These are phyloP conservation scores for Candida insectalens DNA, from an alignment of 805 yeast species.

Conservation along the genomic window DNA sequence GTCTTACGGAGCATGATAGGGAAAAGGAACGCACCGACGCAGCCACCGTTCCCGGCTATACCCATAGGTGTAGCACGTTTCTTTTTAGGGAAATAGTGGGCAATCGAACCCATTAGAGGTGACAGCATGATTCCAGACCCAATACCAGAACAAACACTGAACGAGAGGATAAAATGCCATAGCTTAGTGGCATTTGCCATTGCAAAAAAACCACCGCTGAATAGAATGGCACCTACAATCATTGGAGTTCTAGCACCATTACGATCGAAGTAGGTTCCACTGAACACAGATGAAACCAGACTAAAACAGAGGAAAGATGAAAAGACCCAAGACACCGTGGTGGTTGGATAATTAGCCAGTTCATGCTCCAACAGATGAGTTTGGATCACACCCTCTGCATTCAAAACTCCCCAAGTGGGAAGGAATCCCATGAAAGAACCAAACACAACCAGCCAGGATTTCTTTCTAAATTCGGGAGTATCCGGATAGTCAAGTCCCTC, in stretches of 20 bases:
- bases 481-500: conserved; percentile 21
- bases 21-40: conserved; percentile 40
- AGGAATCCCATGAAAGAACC: conserved; percentile 33
- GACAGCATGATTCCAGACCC: conserved; percentile 47
- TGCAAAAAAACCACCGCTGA: conserved; percentile 36
- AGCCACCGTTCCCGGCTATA: conserved; percentile 40
- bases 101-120: conserved; percentile 50
- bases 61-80: conserved; percentile 47
- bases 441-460: conserved; percentile 26
- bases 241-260: conserved; percentile 42
- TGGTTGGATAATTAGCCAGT: conserved; percentile 31
- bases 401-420: conserved; percentile 42
- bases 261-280: conserved; percentile 47
- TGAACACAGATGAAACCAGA: conserved; percentile 26
- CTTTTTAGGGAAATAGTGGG: conserved; percentile 48
- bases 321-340: conserved; percentile 56
- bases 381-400: conserved; percentile 53
- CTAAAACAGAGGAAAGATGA: conserved; percentile 43
- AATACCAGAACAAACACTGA: conserved; percentile 44
- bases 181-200: conserved; percentile 41
- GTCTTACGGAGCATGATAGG: conserved; percentile 41
- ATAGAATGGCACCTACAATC: conserved; percentile 23
- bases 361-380: conserved; percentile 52
- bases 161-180: conserved; percentile 54
- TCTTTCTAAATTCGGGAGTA: conserved; percentile 29